A percentile compares a stretch with the other conserved stretches of the same genome.
Conservation (phyloP, 169 alveolate species). For the Toxoplasma gondii region DNA sequence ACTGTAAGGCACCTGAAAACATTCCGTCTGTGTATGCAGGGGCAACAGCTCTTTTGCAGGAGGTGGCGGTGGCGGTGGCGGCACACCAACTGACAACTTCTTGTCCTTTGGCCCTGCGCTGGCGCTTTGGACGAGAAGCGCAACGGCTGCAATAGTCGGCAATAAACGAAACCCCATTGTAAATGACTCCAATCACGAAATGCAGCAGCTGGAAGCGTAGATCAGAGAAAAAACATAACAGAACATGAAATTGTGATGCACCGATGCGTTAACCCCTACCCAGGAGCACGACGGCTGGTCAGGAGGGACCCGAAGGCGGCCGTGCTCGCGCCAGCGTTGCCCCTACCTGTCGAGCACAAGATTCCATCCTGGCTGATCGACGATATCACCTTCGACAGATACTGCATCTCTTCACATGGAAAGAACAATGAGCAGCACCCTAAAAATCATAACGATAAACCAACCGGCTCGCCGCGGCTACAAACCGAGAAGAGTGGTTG, state of each 20-base stretch:
- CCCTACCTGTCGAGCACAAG: background rate
- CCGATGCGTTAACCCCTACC: background rate
- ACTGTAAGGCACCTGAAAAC: slow-evolving; percentile 61
- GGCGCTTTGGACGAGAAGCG: background rate
- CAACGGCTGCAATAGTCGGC: background rate
- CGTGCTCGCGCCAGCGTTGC: slow-evolving; percentile 5
- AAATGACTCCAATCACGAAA: background rate
- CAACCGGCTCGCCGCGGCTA: too few relatives aligned
- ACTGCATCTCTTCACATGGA: too few relatives aligned
- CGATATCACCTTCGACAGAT: too few relatives aligned
- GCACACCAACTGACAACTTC: background rate
- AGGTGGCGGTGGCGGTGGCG: background rate
- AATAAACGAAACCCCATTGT: background rate
- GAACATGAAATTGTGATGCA: background rate
- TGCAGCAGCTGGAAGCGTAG: background rate
- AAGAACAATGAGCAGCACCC: too few relatives aligned
- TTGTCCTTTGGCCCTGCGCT: background rate
- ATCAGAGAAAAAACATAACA: background rate
- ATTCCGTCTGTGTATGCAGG: slow-evolving; percentile 27
- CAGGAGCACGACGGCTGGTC: background rate
- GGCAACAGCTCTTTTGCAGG: slow-evolving; percentile 31
- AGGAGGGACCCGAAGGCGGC: background rate
- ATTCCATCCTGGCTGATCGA: background rate
- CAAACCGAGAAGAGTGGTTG: too few relatives aligned
- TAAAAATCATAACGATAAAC: too few relatives aligned